A percentile compares a stretch with the other conserved stretches of the same genome.
phyloP scores from a whole-genome alignment of 148 eudicot species.

The Chenopodium suecicum region DNA sequence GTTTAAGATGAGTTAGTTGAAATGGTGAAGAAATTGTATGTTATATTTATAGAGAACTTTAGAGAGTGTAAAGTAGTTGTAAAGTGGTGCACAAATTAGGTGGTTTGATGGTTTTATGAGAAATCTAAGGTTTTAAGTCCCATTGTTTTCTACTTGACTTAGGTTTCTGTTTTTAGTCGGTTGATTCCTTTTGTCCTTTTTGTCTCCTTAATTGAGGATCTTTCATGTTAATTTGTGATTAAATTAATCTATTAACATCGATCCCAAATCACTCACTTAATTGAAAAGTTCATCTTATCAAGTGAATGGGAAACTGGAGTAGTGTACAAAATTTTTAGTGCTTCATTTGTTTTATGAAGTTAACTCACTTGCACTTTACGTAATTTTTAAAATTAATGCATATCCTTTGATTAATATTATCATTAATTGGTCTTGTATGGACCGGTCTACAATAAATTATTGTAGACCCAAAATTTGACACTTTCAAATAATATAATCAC shows the following conservation, averaged over 20 bases:
- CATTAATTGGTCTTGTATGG: too few relatives aligned
- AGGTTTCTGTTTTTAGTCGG: background rate
- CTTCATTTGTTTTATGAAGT: too few relatives aligned
- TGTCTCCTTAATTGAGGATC: background rate
- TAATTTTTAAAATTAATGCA: too few relatives aligned
- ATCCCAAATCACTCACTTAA: background rate
- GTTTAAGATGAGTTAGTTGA: slow-evolving; percentile 8
- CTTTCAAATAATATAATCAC: too few relatives aligned
- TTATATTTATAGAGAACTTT: slow-evolving; percentile 15
- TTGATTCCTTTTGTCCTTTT: background rate
- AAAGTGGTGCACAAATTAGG: slow-evolving; percentile 7
- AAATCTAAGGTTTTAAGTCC: slow-evolving; percentile 22
- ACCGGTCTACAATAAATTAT: too few relatives aligned
- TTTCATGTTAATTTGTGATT: too few relatives aligned
- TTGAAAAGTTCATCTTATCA: background rate
- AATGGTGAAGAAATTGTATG: background rate
- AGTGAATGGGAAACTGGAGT: background rate
- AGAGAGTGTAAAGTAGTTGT: background rate
- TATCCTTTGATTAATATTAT: too few relatives aligned
- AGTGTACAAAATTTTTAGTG: too few relatives aligned
- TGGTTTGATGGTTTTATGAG: slow-evolving; percentile 25
- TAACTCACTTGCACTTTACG: too few relatives aligned
- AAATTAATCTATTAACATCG: background rate
- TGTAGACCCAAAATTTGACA: too few relatives aligned
- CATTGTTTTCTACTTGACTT: slow-evolving; percentile 10